Evolutionary conservation across 2,329 filamentous ascomycete species (phyloP), one percentile per base, ranked within the genome.

Genomic region (Calonectria pseudoturangicola): DNA sequence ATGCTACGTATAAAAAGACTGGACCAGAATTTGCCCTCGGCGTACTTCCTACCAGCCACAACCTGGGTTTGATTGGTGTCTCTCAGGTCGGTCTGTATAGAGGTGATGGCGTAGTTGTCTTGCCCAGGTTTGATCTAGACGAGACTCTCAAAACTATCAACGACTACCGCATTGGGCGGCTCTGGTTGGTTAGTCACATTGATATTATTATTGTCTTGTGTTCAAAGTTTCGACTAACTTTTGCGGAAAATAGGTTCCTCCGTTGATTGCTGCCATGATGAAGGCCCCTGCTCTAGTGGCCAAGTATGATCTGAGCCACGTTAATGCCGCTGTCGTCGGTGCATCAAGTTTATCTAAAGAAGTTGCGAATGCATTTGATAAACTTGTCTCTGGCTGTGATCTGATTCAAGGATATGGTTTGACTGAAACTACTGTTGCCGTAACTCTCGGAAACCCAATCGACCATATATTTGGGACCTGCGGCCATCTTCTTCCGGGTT

Each of bases 351-450:
- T 68, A 9, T 68, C 66, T 7, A 68, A 68, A 25, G 66, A 68
- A 18, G 48, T 56, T 25, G 66, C 66, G 0, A 48, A 45, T 12
- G 66, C 66, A 16, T 68, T 68, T 36, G 66, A 68, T 33, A 39
- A 62, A 9, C 66, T 68, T 9, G 66, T 68, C 15, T 68, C 66
- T 8, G 66, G 66, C 9, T 68, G 66, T 45, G 41, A 68, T 30
- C 54, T 68, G 15, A 68, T 68, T 18, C 66, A 68, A 28, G 66
- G 66, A 68, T 68, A 68, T 43, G 66, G 66, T 10, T n/a, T 68
- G 43, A 68, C 66, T 5, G 66, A 68, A 30, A 68, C 66, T 2
- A 68, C 66, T 7, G 66, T 68, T 5, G 66, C 66, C 16, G 66
- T 68, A 13, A 68, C 66, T 30, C 48, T 68, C 15, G 66, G 66